Base-by-base conservation (phyloP, 1,139 yeast species). In the Candida sanyaensis region DNA sequence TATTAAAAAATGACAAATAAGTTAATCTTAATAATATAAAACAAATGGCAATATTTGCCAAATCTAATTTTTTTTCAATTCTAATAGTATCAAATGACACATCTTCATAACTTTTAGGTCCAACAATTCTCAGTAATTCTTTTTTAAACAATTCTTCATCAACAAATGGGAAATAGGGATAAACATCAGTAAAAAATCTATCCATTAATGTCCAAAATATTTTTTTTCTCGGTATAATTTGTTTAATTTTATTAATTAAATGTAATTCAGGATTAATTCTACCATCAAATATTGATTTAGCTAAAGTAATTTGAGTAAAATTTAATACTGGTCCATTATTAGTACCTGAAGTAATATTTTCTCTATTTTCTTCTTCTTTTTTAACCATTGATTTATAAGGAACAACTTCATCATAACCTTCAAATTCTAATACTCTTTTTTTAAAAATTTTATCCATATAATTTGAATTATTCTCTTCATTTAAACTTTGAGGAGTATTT, bases 121-220 rank as follows among this genome's bases (percentile, higher is more conserved):
- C 77, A 10, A 72, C 51, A 0, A 73, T 59, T n/a, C 54, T 49
- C 4, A 48, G 45, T 0, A 66, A 53, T 4, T 55, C 57, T 4
- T 40, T 44, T 9, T 55, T 51, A 48, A 71, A 71, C 11, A 55
- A 50, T 1, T 41, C 51, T 45, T 73, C 73, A 45, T 73, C 76
- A 29, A 73, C 41, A 46, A 64, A 68, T 12, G 78, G 77, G 61
- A 67, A 58, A 47, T 65, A 71, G 10, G 76, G 71, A 51, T 71
- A 73, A 5, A 72, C 45, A 43, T 57, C 59, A 5, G 49, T 46
- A 52, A 73, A 73, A 50, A 61, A 73, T 10, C 69, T 55, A 32
- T 60, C 54, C 23, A 73, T 48, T 30, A 71, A 61, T 27, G 60
- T 61, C 75, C 73, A 69, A 13, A 68, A 54, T 2, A 67, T 70